phyloP scores from a whole-genome alignment of 169 alveolate species.

The Neospora caninum region DNA sequence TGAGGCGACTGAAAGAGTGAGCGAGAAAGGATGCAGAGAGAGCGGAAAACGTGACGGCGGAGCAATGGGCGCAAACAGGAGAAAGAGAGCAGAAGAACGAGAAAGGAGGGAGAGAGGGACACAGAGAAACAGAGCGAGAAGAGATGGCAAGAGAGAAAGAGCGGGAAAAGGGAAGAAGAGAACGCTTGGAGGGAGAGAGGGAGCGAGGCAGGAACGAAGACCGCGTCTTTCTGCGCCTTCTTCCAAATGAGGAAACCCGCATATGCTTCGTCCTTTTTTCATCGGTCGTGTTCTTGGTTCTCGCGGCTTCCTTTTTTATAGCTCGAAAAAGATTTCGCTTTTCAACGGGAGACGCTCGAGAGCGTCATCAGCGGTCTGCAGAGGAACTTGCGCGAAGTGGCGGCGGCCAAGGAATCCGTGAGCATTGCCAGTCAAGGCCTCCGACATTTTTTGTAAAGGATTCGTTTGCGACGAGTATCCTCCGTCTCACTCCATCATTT shows the following conservation, averaged over 20 bases:
- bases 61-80: no score
- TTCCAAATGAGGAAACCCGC: background rate
- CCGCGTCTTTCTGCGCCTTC: background rate
- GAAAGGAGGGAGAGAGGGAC: no score
- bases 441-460: no score
- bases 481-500: background rate
- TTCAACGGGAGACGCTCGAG: background rate
- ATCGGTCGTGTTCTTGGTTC: background rate
- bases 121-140: no score
- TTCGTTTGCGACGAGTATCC: background rate
- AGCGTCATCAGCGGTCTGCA: constrained; percentile 8
- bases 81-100: no score
- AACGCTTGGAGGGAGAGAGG: no score
- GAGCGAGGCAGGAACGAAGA: no score
- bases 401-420: constrained; percentile 11
- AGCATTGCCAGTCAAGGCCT: background rate
- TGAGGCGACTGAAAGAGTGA: background rate
- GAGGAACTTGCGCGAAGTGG: constrained; percentile 22
- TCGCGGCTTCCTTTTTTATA: background rate
- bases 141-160: no score
- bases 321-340: background rate
- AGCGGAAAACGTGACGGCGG: no score
- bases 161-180: no score
- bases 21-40: background rate
- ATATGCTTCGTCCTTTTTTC: background rate